Evolutionary conservation across 805 yeast genomes (phyloP).

Genomic region (Pichia phayaonensis): DNA sequence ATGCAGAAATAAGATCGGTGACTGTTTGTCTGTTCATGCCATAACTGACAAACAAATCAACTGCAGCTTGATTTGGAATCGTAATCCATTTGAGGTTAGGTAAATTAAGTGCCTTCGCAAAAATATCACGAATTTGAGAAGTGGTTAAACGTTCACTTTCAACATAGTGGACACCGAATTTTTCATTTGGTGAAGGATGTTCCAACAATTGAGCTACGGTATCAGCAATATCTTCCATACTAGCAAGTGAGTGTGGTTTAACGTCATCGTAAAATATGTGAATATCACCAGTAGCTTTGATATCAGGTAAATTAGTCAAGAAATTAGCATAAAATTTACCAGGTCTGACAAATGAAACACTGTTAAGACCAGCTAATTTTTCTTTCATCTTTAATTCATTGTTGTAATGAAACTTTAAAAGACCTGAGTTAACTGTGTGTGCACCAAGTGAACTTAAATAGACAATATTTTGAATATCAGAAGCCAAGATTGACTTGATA

Average conservation of each 20-base stretch:
- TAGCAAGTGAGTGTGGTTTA: neutral
- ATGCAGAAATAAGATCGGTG: neutral
- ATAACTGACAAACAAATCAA: neutral
- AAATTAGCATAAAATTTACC: neutral
- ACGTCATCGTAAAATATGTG: neutral
- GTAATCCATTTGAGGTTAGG: neutral
- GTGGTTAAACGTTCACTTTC: neutral
- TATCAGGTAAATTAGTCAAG: neutral
- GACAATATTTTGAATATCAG: neutral
- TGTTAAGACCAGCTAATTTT: neutral
- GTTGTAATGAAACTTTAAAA: neutral
- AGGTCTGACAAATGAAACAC: slow-evolving; percentile 1
- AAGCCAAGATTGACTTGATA: neutral
- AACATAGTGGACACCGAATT: neutral
- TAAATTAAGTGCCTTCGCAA: neutral
- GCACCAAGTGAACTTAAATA: neutral
- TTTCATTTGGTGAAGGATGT: neutral
- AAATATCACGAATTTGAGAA: neutral
- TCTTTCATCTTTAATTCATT: neutral
- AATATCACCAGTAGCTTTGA: neutral
- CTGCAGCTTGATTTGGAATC: neutral
- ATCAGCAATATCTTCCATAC: neutral
- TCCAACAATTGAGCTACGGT: neutral
- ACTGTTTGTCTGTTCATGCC: neutral
- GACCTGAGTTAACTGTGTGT: neutral